These are phyloP conservation scores for Lagenidium sp. DNA, from an alignment of 352 stramenopile species.

Conservation along the genomic window DNA sequence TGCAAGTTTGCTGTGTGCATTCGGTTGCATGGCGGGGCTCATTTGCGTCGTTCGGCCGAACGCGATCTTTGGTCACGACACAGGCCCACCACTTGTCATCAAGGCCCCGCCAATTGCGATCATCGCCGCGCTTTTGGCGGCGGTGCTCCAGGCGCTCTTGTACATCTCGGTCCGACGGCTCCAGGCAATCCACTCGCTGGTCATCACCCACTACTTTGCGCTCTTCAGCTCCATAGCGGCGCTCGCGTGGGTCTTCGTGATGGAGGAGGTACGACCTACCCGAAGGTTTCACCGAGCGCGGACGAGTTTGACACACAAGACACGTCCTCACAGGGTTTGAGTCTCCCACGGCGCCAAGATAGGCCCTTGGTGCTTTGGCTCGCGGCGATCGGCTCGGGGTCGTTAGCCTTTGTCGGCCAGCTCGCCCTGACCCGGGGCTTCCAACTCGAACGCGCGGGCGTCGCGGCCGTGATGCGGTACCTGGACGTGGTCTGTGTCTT, in stretches of 20 bases:
- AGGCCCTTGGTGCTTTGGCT: conserved; percentile 24
- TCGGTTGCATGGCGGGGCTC: conserved; percentile 22
- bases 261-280: conserved; percentile 29
- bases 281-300: no score
- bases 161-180: conserved; percentile 43
- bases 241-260: conserved; percentile 23
- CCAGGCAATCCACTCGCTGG: conserved; percentile 27
- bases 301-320: no score
- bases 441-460: conserved; percentile 54
- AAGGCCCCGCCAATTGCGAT: conserved; percentile 20
- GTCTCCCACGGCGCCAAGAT: no score
- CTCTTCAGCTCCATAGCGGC: conserved; percentile 31
- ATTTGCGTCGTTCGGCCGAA: conserved; percentile 31
- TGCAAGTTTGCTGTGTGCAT: conserved; percentile 18
- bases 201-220: conserved; percentile 56
- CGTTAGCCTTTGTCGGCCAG: conserved; percentile 41
- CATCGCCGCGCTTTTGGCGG: conserved; percentile 24
- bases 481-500: conserved; percentile 64
- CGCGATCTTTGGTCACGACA: conserved; percentile 28
- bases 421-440: conserved; percentile 57
- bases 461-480: conserved; percentile 63
- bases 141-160: conserved; percentile 34
- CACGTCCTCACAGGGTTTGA: no score
- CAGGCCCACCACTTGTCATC: conserved; percentile 2
- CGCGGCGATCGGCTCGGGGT: conserved; percentile 29